Base-by-base conservation (phyloP, 345 rosid genomes). In the Eucalyptus viminalis region DNA sequence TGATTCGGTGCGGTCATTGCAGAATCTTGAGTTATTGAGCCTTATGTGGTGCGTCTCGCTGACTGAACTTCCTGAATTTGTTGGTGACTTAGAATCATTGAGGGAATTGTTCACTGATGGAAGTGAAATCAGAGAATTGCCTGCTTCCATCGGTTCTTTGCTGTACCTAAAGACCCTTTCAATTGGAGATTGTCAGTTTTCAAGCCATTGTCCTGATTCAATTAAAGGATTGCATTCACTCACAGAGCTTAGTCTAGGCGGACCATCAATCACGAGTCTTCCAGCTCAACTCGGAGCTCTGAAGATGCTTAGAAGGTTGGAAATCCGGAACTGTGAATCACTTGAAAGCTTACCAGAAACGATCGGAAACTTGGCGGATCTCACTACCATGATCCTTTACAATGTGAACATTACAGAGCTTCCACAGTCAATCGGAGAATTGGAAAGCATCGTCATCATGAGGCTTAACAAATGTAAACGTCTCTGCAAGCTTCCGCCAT, bases 401-500 rank as follows among this genome's bases (percentile, higher is more conserved):
- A 86, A 90, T 9, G 69, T 88, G 86, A 90, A 87, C 72, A 92
- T 95, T 8, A 91, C 76, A 1, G 93, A 93, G 89, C 88, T 95
- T 89, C 95, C 95, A 5, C 93, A 92, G 72, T 92, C 94, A 8
- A 9, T 93, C 9, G 95, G 95, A 62, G 37, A 62, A 87, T 88
- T 94, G 87, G 95, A 93, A 90, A 93, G 89, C 87, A 90, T 94
- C 51, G 31, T 58, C 10, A 6, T 6, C 6, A 85, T 95, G 81
- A 90, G 47, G 34, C 86, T 94, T 88, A 90, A 80, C 47, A 2
- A 90, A 51, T 94, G 95, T 7, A 76, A 44, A 81, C 87, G 29
- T 76, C 95, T 95, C 24, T 67, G 72, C 51, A 92, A 87, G 81
- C 94, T 95, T 87, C 96, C 96, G 3, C 89, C 88, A 88, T 93